These are phyloP conservation scores for Nosema muscidifuracis DNA, from an alignment of 371 early-diverging fungal species.

Conservation along the genomic window DNA sequence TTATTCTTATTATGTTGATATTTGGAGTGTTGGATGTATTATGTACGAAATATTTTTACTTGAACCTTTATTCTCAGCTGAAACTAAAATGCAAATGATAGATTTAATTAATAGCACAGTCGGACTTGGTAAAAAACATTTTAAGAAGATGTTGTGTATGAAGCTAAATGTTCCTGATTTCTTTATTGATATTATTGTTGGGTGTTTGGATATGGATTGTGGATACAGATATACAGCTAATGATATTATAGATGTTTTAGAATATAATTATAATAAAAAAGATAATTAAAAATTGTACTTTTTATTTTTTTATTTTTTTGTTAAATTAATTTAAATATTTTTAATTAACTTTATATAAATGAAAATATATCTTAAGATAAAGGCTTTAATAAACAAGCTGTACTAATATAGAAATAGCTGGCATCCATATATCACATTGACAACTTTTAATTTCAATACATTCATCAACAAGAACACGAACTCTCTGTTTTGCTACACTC, in stretches of 20 bases:
- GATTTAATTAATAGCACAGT: conserved; percentile 41
- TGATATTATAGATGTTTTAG: conserved; percentile 35
- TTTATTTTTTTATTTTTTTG: no score
- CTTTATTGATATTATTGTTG: conserved; percentile 24
- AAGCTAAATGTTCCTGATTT: conserved; percentile 40
- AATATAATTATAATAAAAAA: conserved; percentile 15
- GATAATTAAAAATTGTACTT: neutral
- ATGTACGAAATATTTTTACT: conserved; percentile 77
- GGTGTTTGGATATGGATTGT: conserved; percentile 34
- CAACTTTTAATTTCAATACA: conserved; percentile 3
- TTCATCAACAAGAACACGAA: conserved; percentile 9
- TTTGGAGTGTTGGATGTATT: conserved; percentile 97
- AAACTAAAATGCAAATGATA: conserved; percentile 56
- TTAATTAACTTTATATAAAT: no score
- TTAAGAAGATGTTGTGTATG: conserved; percentile 12
- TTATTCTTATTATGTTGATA: conserved; percentile 84
- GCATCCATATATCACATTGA: conserved; percentile 30
- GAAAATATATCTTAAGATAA: neutral
- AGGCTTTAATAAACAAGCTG: conserved; percentile 29
- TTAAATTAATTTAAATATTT: no score
- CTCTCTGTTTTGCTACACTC: conserved; percentile 2
- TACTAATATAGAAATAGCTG: conserved; percentile 15
- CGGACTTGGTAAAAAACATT: conserved; percentile 1
- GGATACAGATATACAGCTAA: conserved; percentile 26
- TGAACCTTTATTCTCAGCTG: conserved; percentile 59